A percentile compares a stretch with the other conserved stretches of the same genome.
Conservation (phyloP, 2,329 filamentous ascomycete genomes). For the Trichoderma breve region DNA sequence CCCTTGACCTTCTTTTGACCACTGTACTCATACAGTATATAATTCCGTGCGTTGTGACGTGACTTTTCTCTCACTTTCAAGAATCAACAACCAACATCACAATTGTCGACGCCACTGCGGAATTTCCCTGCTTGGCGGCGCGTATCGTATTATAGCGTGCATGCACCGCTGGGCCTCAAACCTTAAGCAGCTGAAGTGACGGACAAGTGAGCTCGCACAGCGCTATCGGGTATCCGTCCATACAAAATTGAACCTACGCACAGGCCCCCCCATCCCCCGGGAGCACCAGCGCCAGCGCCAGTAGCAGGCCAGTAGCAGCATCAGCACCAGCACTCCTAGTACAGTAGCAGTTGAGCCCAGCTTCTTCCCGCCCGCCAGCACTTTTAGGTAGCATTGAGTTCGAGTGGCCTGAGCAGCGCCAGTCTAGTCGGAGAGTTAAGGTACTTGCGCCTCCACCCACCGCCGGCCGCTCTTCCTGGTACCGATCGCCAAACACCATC, state of each 20-base stretch:
- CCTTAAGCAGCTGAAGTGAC: neutral
- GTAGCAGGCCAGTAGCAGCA: neutral
- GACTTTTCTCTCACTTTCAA: neutral
- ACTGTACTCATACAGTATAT: neutral
- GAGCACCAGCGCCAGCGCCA: neutral
- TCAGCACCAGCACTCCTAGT: neutral
- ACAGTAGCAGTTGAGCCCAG: neutral
- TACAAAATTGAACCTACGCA: neutral
- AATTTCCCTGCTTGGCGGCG: neutral
- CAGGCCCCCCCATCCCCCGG: neutral
- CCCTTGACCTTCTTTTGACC: neutral
- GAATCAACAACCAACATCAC: neutral
- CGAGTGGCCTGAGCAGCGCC: neutral
- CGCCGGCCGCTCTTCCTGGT: neutral
- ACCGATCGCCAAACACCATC: constrained; percentile 20
- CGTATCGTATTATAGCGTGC: neutral
- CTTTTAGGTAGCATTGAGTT: neutral
- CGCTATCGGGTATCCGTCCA: neutral
- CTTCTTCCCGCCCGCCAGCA: neutral
- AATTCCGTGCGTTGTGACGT: neutral
- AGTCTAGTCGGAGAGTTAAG: neutral
- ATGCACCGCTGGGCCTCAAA: neutral
- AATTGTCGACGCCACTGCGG: neutral
- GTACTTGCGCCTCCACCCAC: constrained; percentile 14
- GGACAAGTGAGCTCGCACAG: neutral